Evolutionary conservation across 2,329 filamentous ascomycete species (phyloP), one percentile per base, ranked within the genome.

Genomic region (Fusarium gaditjirri): DNA sequence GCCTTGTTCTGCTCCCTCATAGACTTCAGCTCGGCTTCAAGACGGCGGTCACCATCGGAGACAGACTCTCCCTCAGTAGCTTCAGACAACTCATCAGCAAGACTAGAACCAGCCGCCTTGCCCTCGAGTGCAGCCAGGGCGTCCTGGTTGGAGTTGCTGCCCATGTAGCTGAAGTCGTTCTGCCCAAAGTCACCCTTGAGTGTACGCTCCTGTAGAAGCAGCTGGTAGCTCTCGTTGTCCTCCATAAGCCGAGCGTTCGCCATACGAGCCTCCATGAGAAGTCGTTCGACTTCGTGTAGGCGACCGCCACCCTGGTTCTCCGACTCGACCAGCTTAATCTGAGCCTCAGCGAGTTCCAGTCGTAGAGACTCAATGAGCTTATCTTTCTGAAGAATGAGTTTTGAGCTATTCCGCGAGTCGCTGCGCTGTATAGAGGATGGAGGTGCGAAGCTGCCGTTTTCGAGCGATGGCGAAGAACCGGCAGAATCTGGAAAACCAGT

Each of bases 151-250:
- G 88, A 87, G 41, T 86, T 84, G 38, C 80, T 79, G 55, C 84
- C 84, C 84, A 89, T 88, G 77, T 90, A 92, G 84, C 93, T 90
- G 81, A 97, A 94, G 78, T 95, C 93, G 76, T 88, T 92, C 79
- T 92, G 94, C 77, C 89, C 88, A 80, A 98, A 95, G 79, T 98
- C 95, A 35, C 96, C 96, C 79, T 97, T 97, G 65, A 99, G 88
- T 3, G 96, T 98, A 86, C 94, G 95, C 82, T 98, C 95, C 78
- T 94, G 94, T 29, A 99, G 90, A 23, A 99, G 90, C 41, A 98
- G 88, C 82, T 98, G 95, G 83, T 97, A 99, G 83, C 94, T 97
- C 83, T 99, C 96, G 78, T 98, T 98, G 82, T 99, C 96, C 83
- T 99, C 96, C 93, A 98, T 96, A 71, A 99, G 86, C 49, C 95